Conservation (phyloP, 2,329 filamentous ascomycete species). For the Sclerotinia borealis region DNA sequence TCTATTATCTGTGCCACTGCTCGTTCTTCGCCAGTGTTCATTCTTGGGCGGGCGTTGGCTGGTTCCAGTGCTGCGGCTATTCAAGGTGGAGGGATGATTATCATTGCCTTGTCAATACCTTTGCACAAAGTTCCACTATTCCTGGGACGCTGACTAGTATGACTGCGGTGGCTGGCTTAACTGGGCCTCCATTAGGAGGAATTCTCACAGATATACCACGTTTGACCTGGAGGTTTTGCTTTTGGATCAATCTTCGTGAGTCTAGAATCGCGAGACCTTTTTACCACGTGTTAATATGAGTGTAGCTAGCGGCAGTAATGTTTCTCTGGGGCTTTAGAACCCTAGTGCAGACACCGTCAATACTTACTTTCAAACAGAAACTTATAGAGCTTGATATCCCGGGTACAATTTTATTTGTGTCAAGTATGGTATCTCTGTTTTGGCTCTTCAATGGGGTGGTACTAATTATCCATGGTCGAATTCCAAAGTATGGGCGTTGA, state of each 20-base stretch:
- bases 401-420: slow-evolving; percentile 40
- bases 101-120: slow-evolving; percentile 34
- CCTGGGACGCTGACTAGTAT: slow-evolving; percentile 55
- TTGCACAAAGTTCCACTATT: slow-evolving; percentile 28
- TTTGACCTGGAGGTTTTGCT: slow-evolving; percentile 52
- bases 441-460: slow-evolving; percentile 42
- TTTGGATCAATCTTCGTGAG: slow-evolving; percentile 10
- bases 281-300: too few species aligned
- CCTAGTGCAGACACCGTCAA: slow-evolving; percentile 5
- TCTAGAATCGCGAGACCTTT: too few species aligned
- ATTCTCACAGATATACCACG: slow-evolving; percentile 51
- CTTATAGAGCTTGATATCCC: slow-evolving; percentile 40
- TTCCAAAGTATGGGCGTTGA: slow-evolving; percentile 35
- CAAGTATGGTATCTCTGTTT: slow-evolving; percentile 36
- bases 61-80: slow-evolving; percentile 22
- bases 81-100: slow-evolving; percentile 36
- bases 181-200: slow-evolving; percentile 59
- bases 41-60: slow-evolving; percentile 17
- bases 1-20: slow-evolving; percentile 20
- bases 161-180: slow-evolving; percentile 54
- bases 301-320: too few species aligned
- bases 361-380: slow-evolving; percentile 37
- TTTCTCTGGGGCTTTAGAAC: neutral
- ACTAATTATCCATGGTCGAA: slow-evolving; percentile 38
- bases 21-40: slow-evolving; percentile 20